Evolutionary conservation across 1,139 yeast genomes (phyloP), one percentile per base, ranked within the genome.

Genomic region (Candida glucosophila): DNA sequence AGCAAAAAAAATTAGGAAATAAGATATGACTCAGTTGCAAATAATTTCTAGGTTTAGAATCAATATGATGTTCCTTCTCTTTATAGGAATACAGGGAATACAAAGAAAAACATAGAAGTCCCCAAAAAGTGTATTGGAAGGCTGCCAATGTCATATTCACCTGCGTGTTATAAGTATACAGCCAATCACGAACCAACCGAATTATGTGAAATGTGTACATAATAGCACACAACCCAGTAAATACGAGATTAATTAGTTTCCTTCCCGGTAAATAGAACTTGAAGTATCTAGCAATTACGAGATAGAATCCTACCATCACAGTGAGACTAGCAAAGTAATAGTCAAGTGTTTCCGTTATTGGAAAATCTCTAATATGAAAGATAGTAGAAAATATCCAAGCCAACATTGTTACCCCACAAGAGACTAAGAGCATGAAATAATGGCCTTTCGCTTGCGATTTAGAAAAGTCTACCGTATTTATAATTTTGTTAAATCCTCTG

Each of bases 311-410:
- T 20, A 75, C 61, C 20, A 85, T 52, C 4, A 90, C 94, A 0
- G 95, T 81, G 28, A 79, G 70, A 2, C 95, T 95, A 0, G 98
- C 98, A 43, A 86, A 79, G 49, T 81, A 88, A 52, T 90, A 90
- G 52, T 90, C 98, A 24, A 86, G 51, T 33, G 81, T 69, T 47
- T 90, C 98, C 1, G 98, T 85, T 15, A 77, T 31, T 29, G 71
- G 48, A 22, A 79, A 67, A 48, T 90, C 98, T 34, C 97, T 65
- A n/a, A 77, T 61, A 48, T 90, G 98, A 57, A 88, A 90, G 8
- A 88, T 65, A 0, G 94, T 62, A 14, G 94, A 81, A 55, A 77
- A 82, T 1, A 71, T 33, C 98, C 98, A 90, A 0, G 98, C 95
- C 38, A 70, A 59, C 75, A 81, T 77, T 1, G 97, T 80, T 2